Evolutionary conservation across 1,284 basidiomycete species (phyloP).

Genomic region (Schizophyllum commune): DNA sequence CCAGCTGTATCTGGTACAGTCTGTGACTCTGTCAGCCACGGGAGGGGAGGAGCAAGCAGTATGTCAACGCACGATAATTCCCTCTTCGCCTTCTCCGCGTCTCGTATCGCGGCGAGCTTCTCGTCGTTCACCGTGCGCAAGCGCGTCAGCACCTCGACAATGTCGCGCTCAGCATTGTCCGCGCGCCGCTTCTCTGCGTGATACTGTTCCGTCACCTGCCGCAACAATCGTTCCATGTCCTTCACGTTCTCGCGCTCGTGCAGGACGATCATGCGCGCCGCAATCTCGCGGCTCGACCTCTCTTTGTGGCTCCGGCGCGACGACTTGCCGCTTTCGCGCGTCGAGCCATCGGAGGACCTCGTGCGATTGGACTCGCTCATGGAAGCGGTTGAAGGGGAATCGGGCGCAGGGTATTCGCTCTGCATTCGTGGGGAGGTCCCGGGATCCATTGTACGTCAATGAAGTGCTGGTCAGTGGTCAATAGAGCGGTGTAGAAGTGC

Average conservation of each 20-base stretch:
- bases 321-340: not conserved
- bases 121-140: not conserved
- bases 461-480: not conserved
- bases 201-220: not conserved
- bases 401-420: not conserved
- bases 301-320: not conserved
- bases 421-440: not conserved
- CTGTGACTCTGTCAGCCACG: conserved; percentile 13
- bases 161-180: not conserved
- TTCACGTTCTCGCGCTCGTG: not conserved
- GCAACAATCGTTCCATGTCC: not conserved
- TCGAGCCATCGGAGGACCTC: not conserved
- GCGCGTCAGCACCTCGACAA: not conserved
- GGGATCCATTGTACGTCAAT: not conserved
- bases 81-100: not conserved
- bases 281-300: not conserved
- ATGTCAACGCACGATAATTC: not conserved
- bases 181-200: not conserved
- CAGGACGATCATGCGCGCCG: not conserved
- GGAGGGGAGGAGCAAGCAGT: not conserved
- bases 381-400: not conserved
- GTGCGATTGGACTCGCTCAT: not conserved
- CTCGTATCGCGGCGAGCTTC: not conserved
- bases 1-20: conserved; percentile 20
- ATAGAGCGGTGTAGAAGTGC: too few species aligned